These are phyloP conservation scores for Fomes fomentarius DNA, from an alignment of 1,284 basidiomycete genomes.

Conservation along the genomic window DNA sequence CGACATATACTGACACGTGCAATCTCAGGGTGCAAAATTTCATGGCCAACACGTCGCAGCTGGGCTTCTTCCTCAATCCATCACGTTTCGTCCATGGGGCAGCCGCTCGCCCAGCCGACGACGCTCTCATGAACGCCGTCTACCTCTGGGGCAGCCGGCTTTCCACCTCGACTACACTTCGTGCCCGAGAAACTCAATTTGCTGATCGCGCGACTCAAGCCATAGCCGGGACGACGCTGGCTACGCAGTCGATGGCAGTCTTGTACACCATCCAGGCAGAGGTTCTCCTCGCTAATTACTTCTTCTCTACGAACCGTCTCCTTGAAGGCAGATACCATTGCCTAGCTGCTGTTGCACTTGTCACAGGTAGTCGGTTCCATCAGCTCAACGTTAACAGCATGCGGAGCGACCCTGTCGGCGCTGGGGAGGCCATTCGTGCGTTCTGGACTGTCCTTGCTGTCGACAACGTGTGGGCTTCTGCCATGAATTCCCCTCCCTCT, in stretches of 20 bases:
- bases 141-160: constrained; percentile 31
- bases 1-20: neutral
- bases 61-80: constrained; percentile 45
- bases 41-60: constrained; percentile 37
- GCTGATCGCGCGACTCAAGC: constrained; percentile 33
- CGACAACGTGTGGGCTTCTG: constrained; percentile 43
- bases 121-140: constrained; percentile 21
- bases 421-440: constrained; percentile 44
- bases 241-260: constrained; percentile 31
- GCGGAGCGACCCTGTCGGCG: constrained; percentile 31
- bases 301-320: constrained; percentile 41
- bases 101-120: neutral
- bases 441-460: constrained; percentile 49
- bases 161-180: constrained; percentile 20
- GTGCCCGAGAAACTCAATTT: constrained; percentile 26
- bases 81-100: constrained; percentile 31
- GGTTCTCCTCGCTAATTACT: constrained; percentile 48
- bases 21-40: constrained; percentile 34
- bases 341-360: constrained; percentile 42
- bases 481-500: constrained; percentile 37
- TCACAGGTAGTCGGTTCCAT: constrained; percentile 40
- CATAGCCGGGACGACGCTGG: constrained; percentile 31
- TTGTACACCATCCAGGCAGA: constrained; percentile 45
- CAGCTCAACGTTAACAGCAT: constrained; percentile 22
- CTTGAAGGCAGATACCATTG: constrained; percentile 48